These are phyloP conservation scores for Podospora fimiseda DNA, from an alignment of 495 filamentous ascomycete genomes.

Conservation along the genomic window DNA sequence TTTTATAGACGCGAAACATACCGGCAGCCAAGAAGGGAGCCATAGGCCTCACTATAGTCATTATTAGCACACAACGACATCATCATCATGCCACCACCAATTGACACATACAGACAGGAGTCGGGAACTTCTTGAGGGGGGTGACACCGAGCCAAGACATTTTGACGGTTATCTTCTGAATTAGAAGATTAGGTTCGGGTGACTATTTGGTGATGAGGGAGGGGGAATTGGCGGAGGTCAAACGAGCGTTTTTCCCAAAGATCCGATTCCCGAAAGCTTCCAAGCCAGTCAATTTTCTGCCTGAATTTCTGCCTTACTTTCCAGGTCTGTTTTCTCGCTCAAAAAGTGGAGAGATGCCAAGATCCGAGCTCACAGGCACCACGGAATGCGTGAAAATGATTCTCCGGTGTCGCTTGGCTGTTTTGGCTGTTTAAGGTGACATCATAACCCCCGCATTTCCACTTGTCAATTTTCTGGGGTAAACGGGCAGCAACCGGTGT, in stretches of 20 bases:
- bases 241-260: conserved; percentile 41
- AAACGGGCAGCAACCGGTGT: conserved; percentile 1
- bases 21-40: conserved; percentile 89
- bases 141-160: conserved; percentile 68
- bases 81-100: conserved; percentile 17
- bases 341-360: too few relatives aligned
- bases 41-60: conserved; percentile 70
- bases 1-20: conserved; percentile 51
- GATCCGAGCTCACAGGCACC: not conserved
- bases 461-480: too few relatives aligned
- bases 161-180: conserved; percentile 35
- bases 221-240: conserved; percentile 19
- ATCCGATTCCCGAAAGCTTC: conserved; percentile 13
- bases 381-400: conserved; percentile 12
- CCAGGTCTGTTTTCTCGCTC: too few relatives aligned
- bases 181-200: conserved; percentile 19
- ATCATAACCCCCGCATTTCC: conserved; percentile 26
- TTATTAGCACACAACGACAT: conserved; percentile 13
- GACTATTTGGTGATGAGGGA: conserved; percentile 20
- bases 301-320: conserved; percentile 11
- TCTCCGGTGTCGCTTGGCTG: conserved; percentile 4
- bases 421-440: conserved; percentile 15
- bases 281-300: conserved; percentile 4
- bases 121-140: conserved; percentile 81
- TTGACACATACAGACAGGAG: conserved; percentile 72